Base-by-base conservation (phyloP, 2,329 filamentous ascomycete species). In the Aspergillus caelatus region DNA sequence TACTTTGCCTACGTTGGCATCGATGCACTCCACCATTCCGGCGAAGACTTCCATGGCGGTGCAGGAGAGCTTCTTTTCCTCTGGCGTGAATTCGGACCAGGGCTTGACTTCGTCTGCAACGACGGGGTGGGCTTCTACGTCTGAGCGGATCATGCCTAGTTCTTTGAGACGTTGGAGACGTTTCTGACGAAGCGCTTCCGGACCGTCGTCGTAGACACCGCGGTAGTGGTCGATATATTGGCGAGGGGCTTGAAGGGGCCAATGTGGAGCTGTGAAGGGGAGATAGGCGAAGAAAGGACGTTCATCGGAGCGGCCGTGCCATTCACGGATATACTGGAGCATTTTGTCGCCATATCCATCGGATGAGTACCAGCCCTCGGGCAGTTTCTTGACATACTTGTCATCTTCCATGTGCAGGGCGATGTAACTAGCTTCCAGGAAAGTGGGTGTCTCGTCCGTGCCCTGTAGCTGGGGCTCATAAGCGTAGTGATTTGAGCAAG, bases 11-110 rank as follows among this genome's bases (percentile, higher is more conserved):
- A 90, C 82, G 63, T 88, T 87, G 62, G 73, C 72, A 68, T 90
- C 88, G 59, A 89, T 88, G 58, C 80, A 80, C 62, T 89, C 86
- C 3, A 89, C 86, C 85, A 90, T 89, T 14, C 80, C 88, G 0
- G 88, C 87, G 63, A 85, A 90, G 4, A 85, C 82, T 68, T 89
- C 87, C 86, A 88, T 88, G 0, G 84, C 82, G 77, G 81, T 68
- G 74, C 74, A 72, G 0, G 80, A 82, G 23, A 77, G 74, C 50
- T 75, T 75, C 67, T 80, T 75, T 65, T 81, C 78, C 4, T 79
- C 75, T 0, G 71, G 61, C 0, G 72, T 75, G 50, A 77, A 74
- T 26, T 77, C 72, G 14, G 73, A 71, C 77, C 77, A 79, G 21
- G 70, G 69, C 48, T 78, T 81, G 10, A 84, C 86, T 32, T 84